These are phyloP conservation scores for Lomentospora prolificans DNA, from an alignment of 2,329 filamentous ascomycete species.

Conservation along the genomic window DNA sequence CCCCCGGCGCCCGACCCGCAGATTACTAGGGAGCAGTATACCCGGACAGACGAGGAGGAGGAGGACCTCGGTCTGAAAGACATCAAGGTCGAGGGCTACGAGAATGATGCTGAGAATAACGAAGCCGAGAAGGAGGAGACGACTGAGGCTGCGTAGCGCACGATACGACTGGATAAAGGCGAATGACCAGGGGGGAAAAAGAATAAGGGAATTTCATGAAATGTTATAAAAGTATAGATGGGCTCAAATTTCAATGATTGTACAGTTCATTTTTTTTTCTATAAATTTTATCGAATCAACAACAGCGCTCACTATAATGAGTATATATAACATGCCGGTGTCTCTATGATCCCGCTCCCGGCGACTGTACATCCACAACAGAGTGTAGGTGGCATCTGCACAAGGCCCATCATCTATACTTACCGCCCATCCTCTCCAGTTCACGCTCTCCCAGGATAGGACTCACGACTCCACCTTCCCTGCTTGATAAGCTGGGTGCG, in stretches of 20 bases:
- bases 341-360: no score
- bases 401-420: no score
- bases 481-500: conserved; percentile 6
- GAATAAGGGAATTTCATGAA: neutral
- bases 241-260: neutral
- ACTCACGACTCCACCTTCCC: conserved; percentile 9
- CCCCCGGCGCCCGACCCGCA: conserved; percentile 62
- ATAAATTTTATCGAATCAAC: neutral
- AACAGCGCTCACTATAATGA: no score
- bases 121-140: conserved; percentile 15
- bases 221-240: neutral
- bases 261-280: neutral
- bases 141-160: neutral
- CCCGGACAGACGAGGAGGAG: conserved; percentile 82
- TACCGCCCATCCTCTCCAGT: conserved; percentile 19
- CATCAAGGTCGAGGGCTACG: conserved; percentile 88
- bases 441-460: conserved; percentile 16
- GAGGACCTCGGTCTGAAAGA: conserved; percentile 85
- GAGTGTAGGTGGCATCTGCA: no score
- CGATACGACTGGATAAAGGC: neutral
- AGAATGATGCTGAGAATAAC: conserved; percentile 36
- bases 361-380: no score
- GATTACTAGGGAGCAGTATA: conserved; percentile 73
- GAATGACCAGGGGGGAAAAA: neutral
- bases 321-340: no score